phyloP scores from a whole-genome alignment of 2,329 filamentous ascomycete genomes.

The Aureobasidium sp. region DNA sequence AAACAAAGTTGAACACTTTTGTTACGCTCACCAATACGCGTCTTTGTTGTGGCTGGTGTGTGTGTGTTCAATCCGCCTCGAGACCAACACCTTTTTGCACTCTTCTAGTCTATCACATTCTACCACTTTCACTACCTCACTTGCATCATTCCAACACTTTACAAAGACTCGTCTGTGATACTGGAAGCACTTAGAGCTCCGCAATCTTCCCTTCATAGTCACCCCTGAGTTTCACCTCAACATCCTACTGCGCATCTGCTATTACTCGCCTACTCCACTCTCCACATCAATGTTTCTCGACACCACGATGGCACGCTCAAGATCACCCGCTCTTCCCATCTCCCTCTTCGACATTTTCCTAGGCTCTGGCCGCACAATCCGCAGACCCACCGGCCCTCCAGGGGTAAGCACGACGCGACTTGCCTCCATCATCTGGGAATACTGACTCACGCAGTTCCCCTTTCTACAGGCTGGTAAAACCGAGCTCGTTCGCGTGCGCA shows the following conservation, averaged over 20 bases:
- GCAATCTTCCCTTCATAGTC: not conserved
- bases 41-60: not conserved
- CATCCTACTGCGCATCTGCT: not conserved
- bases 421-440: not conserved
- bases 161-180: not conserved
- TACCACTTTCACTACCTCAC: not conserved
- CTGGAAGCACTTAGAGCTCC: not conserved
- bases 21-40: not conserved
- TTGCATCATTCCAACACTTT: not conserved
- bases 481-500: not conserved
- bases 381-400: conserved; percentile 1
- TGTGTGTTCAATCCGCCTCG: not conserved
- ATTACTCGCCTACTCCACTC: not conserved
- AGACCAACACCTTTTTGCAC: not conserved
- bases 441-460: conserved; percentile 5
- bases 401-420: not conserved
- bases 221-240: not conserved
- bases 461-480: not conserved
- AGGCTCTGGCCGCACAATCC: conserved; percentile 10
- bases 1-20: not conserved
- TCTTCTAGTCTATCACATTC: not conserved
- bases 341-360: conserved; percentile 15
- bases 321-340: not conserved
- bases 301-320: not conserved
- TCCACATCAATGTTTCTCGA: not conserved